phyloP scores from a whole-genome alignment of 169 alveolate species.

The Plasmodium gaboni region DNA sequence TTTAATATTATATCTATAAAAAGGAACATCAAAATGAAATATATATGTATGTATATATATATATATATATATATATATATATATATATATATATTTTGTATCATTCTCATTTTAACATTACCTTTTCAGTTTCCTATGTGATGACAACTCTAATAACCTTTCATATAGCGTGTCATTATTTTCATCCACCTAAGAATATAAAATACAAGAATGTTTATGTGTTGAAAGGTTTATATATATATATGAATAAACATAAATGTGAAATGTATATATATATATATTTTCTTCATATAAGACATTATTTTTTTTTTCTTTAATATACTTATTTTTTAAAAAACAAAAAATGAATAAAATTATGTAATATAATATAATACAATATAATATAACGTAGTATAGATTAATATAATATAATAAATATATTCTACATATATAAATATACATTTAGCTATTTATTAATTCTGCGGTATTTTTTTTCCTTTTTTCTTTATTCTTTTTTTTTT shows the following conservation, averaged over 20 bases:
- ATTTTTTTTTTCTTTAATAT: too few relatives aligned
- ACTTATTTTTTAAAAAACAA: too few relatives aligned
- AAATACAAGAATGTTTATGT: neutral
- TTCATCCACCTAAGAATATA: conserved; percentile 39
- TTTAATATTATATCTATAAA: conserved; percentile 57
- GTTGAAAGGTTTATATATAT: neutral
- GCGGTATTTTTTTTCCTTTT: too few relatives aligned
- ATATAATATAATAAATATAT: neutral
- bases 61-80: too few relatives aligned
- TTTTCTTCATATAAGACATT: too few relatives aligned
- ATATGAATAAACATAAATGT: neutral
- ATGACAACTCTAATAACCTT: conserved; percentile 25
- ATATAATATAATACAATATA: too few relatives aligned
- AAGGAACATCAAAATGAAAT: neutral
- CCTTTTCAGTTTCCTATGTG: conserved; percentile 49
- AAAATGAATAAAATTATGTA: too few relatives aligned
- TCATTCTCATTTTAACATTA: neutral
- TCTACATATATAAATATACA: neutral
- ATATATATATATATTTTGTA: too few relatives aligned
- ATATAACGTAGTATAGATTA: too few relatives aligned
- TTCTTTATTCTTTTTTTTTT: neutral
- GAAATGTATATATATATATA: neutral
- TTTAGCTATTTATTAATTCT: too few relatives aligned
- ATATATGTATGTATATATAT: too few relatives aligned
- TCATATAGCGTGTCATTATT: conserved; percentile 49